Conservation (phyloP, 108 stramenopile species). For the Cylindrotheca fusiformis region DNA sequence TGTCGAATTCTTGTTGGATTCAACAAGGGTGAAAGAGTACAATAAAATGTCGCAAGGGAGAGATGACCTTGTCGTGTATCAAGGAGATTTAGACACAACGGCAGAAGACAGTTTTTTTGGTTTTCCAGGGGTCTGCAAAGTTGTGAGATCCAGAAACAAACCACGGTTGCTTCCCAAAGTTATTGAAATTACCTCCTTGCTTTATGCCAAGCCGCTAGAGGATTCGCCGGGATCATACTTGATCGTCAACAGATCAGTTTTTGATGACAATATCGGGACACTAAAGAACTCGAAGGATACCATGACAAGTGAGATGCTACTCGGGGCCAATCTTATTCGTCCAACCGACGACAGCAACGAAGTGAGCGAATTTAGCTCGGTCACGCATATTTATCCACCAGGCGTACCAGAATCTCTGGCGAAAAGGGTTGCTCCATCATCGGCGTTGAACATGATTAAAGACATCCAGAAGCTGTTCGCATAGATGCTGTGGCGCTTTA, state of each 20-base stretch:
- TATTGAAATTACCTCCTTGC: constrained; percentile 50
- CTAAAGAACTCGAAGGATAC: constrained; percentile 14
- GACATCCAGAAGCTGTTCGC: constrained; percentile 45
- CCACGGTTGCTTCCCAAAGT: constrained; percentile 44
- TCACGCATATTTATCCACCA: constrained; percentile 57
- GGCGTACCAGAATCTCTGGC: constrained; percentile 56
- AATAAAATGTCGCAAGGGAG: constrained; percentile 66
- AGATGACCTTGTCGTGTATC: constrained; percentile 44
- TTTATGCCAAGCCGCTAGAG: constrained; percentile 41
- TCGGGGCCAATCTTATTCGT: constrained; percentile 53
- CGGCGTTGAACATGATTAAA: constrained; percentile 54
- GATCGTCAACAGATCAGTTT: constrained; percentile 53
- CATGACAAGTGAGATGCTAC: constrained; percentile 59
- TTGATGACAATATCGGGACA: constrained; percentile 42
- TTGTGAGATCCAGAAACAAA: constrained; percentile 46
- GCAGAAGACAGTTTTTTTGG: constrained; percentile 26
- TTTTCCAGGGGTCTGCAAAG: constrained; percentile 51
- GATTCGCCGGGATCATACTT: constrained; percentile 41
- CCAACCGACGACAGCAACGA: constrained; percentile 20
- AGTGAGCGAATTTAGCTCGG: constrained; percentile 40
- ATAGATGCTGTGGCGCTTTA: background rate
- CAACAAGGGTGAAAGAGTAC: constrained; percentile 43
- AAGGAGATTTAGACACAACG: constrained; percentile 32
- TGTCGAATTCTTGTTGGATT: constrained; percentile 55
- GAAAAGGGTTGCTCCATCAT: constrained; percentile 39